Evolutionary conservation across 176 grass and related monocot species (phyloP), one percentile per base, ranked within the genome.

Genomic region (Ensete glaucum): DNA sequence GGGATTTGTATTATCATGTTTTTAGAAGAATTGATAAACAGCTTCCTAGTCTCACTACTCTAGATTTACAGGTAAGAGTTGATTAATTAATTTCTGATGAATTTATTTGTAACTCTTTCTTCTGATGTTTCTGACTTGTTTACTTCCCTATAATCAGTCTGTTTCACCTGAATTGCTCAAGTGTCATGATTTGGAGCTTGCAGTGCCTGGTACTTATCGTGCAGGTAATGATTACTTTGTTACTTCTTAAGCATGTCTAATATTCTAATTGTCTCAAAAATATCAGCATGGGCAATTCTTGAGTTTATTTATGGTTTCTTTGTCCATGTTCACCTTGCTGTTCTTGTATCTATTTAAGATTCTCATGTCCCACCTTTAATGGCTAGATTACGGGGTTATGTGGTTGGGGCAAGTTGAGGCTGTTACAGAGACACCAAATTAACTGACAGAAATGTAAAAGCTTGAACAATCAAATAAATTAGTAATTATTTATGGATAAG

Each of bases 1-100:
- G 95, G 95, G 95, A 98, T 84, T 82, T 98, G 76, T 98, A 98
- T 84, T 98, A 98, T 80, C 95, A 98, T 89, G 95, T 98, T 78
- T 98, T 98, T 67, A 89, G 88, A 91, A 93, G 95, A 88, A 98
- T 98, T 0, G 95, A 98, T 81, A 98, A 98, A 85, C 95, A 98
- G 78, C 95, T 98, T 75, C 95, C 95, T 27, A 89, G 95, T 81
- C 95, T 98, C 67, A 98, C 90, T 66, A 98, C 88, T 67, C 86
- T 93, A 13, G 95, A 98, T 82, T 85, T 98, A 75, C 90, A 89
- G 22, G 95, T 81, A 88, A 91, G 90, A 58, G 78, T 49, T 67
- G 74, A 73, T 43, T 75, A 43, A 58, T 81, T 76, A 50, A 43
- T 87, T 78, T 43, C 75, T 17, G 9, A 12, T 13, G 5, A 54